A percentile compares a stretch with the other conserved stretches of the same genome.
phyloP scores from a whole-genome alignment of 768 basidiomycete species.

The Calvatia gigantea region DNA sequence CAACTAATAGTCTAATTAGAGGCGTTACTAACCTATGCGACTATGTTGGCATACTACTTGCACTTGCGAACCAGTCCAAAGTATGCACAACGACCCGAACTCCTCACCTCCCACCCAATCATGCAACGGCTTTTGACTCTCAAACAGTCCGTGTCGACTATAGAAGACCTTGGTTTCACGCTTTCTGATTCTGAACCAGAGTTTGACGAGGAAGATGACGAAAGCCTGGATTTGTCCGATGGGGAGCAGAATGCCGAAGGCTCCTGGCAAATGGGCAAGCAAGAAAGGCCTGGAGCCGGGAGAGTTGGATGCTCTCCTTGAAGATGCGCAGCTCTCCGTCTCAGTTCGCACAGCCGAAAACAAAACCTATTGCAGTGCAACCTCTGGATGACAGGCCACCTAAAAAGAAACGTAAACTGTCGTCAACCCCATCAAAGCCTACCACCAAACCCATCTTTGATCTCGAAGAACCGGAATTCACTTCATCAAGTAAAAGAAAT shows the following conservation, averaged over 20 bases:
- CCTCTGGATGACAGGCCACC: conserved; percentile 25
- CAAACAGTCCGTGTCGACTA: conserved; percentile 74
- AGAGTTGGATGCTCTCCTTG: conserved; percentile 55
- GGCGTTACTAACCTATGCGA: conserved; percentile 84
- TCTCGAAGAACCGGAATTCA: conserved; percentile 77
- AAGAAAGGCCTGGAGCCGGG: conserved; percentile 35
- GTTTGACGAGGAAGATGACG: conserved; percentile 39
- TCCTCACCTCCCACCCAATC: conserved; percentile 68
- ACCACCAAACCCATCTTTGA: conserved; percentile 53
- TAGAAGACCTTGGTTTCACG: conserved; percentile 84
- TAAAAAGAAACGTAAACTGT: conserved; percentile 64
- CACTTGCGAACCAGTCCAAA: conserved; percentile 74
- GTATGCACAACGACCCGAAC: conserved; percentile 56
- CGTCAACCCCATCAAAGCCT: conserved; percentile 29
- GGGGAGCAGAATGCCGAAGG: conserved; percentile 32
- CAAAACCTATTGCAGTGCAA: conserved; percentile 7
- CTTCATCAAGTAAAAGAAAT: conserved; percentile 33
- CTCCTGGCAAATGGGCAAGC: conserved; percentile 39
- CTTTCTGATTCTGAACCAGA: conserved; percentile 45
- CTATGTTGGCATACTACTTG: conserved; percentile 89
- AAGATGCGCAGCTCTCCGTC: conserved; percentile 39
- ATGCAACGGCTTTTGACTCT: conserved; percentile 74
- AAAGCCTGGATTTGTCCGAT: conserved; percentile 19
- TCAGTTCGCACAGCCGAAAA: conserved; percentile 19
- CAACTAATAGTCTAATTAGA: conserved; percentile 43